phyloP scores from a whole-genome alignment of 164 flowering plant genomes.

The Umbilicus rupestris region DNA sequence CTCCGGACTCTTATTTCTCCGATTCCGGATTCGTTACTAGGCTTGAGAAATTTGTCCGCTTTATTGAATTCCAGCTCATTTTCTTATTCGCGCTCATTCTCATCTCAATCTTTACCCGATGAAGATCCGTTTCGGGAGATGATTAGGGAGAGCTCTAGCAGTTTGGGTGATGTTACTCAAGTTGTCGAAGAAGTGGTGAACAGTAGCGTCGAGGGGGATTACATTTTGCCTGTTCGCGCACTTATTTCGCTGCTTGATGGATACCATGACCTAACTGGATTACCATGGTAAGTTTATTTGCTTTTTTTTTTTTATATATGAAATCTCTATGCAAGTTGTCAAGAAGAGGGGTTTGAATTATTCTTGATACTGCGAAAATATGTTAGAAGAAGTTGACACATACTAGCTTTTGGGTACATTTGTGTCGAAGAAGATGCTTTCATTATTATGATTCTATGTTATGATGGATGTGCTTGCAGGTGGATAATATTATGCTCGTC shows the following conservation, averaged over 20 bases:
- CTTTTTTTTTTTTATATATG: not conserved
- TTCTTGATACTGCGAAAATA: no score
- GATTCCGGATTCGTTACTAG: not conserved
- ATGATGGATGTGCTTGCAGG: conserved; percentile 34
- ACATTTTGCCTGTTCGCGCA: conserved; percentile 32
- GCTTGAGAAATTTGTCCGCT: not conserved
- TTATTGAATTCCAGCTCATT: not conserved
- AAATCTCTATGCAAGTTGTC: not conserved
- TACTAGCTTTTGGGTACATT: no score
- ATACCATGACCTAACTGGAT: conserved; percentile 57
- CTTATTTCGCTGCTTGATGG: conserved; percentile 56
- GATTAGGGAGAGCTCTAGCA: conserved; percentile 12
- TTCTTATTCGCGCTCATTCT: not conserved
- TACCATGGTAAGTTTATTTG: conserved; percentile 54
- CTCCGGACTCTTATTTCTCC: not conserved
- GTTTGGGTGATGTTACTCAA: not conserved
- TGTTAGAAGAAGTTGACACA: no score
- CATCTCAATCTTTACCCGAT: not conserved
- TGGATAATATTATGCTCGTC: conserved; percentile 68
- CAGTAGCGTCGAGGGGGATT: conserved; percentile 17
- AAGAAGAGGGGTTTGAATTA: no score
- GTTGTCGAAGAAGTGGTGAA: conserved; percentile 11
- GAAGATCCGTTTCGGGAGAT: not conserved
- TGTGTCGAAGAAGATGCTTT: not conserved
- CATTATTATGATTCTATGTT: not conserved